Conservation (phyloP, 441 rosid species). For the Capsella rubella region DNA sequence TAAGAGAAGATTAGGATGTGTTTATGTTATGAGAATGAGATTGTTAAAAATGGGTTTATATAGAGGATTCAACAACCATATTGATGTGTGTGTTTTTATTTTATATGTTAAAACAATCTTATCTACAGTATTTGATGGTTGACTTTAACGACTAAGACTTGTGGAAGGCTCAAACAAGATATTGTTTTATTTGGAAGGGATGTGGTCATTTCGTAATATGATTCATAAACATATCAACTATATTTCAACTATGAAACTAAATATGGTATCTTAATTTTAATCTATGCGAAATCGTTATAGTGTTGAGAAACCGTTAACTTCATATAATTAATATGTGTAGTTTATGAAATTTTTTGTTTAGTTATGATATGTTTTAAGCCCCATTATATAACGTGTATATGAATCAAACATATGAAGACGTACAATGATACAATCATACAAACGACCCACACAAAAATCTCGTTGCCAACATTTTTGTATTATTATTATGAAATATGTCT, state of each 20-base stretch:
- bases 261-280: background rate
- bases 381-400: too few relatives aligned
- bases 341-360: too few relatives aligned
- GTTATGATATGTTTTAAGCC: too few relatives aligned
- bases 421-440: background rate
- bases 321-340: too few relatives aligned
- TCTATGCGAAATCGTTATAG: background rate
- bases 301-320: too few relatives aligned
- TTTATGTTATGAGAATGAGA: slow-evolving; percentile 9
- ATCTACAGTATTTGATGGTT: background rate
- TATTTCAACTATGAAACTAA: too few relatives aligned
- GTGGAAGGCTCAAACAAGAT: background rate
- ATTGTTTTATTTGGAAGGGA: too few relatives aligned
- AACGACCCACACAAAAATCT: background rate
- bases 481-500: background rate
- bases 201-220: too few relatives aligned
- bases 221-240: background rate
- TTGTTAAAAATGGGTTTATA: slow-evolving; percentile 12
- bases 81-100: background rate
- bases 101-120: background rate
- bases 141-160: background rate
- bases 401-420: too few relatives aligned
- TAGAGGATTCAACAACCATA: slow-evolving; percentile 1
- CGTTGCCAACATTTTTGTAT: background rate
- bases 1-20: slow-evolving; percentile 7